Percentiles rank a stretch among this genome's conserved stretches.
phyloP scores from a whole-genome alignment of 2,329 filamentous ascomycete species.

The Celoporthe dispersa region DNA sequence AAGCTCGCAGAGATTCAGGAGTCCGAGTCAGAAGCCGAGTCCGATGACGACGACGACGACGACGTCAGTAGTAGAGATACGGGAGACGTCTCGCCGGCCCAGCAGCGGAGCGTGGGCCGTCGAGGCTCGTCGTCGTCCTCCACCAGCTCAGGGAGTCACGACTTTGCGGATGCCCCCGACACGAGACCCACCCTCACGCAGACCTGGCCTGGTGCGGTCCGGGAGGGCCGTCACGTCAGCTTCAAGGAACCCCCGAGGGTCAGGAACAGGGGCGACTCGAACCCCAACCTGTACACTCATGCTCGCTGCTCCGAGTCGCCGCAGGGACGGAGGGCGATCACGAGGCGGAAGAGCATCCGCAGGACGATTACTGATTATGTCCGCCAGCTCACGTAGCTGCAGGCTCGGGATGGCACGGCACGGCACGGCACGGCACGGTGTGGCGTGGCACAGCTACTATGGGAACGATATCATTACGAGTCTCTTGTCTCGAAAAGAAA shows the following conservation, averaged over 20 bases:
- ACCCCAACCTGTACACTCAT: conserved; percentile 16
- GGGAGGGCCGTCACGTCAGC: conserved; percentile 18
- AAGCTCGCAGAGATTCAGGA: conserved; percentile 25
- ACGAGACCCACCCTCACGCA: conserved; percentile 7
- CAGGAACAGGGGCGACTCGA: conserved; percentile 16
- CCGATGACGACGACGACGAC: background rate
- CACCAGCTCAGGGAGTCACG: background rate
- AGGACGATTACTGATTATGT: conserved; percentile 23
- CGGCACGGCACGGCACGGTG: background rate
- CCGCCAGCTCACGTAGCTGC: conserved; percentile 10
- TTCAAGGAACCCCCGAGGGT: conserved; percentile 20
- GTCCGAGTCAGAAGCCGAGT: background rate
- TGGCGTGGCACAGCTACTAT: background rate
- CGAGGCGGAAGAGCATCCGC: conserved; percentile 25
- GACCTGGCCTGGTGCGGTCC: background rate
- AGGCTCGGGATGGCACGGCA: no score
- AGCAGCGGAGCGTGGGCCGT: background rate
- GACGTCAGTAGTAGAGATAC: background rate
- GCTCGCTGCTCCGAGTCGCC: conserved; percentile 19
- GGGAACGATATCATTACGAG: conserved; percentile 10
- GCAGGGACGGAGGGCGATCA: conserved; percentile 12
- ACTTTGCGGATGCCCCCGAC: conserved; percentile 10
- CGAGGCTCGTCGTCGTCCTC: conserved; percentile 6
- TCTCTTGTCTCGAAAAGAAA: background rate
- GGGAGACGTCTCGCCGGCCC: background rate